A percentile compares a stretch with the other conserved stretches of the same genome.
phyloP scores from a whole-genome alignment of 2,329 filamentous ascomycete genomes.

The Penicillium freii region DNA sequence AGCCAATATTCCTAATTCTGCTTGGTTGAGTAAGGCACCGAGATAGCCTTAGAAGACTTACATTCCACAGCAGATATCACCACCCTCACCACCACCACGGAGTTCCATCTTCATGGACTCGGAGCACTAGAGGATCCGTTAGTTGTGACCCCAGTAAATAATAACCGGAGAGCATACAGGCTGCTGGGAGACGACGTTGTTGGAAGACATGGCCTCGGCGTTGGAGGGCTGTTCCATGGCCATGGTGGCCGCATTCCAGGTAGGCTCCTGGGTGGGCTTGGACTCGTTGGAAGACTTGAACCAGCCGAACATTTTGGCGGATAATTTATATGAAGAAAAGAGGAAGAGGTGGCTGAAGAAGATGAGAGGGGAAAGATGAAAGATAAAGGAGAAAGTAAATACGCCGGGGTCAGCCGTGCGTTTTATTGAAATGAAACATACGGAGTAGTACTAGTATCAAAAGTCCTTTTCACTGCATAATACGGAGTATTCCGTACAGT shows the following conservation, averaged over 20 bases:
- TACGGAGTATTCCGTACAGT: no score
- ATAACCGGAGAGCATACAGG: not conserved
- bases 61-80: slow-evolving; percentile 11
- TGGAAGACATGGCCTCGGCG: slow-evolving; percentile 4
- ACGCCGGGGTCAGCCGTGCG: no score
- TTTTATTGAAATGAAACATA: not conserved
- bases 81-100: slow-evolving; percentile 7
- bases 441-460: not conserved
- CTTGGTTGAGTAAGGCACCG: not conserved
- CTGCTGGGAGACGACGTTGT: slow-evolving; percentile 3
- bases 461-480: not conserved
- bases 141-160: not conserved
- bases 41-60: not conserved
- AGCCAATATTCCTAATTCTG: not conserved
- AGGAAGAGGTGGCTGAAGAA: not conserved
- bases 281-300: slow-evolving; percentile 9
- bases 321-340: not conserved
- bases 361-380: not conserved
- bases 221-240: slow-evolving; percentile 7
- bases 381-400: not conserved
- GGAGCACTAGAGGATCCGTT: not conserved
- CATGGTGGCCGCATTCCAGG: slow-evolving; percentile 5
- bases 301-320: slow-evolving; percentile 8
- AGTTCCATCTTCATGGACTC: slow-evolving; percentile 12
- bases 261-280: slow-evolving; percentile 3